Base-by-base conservation (phyloP, 148 eudicot genomes). In the Vaccinium vitisidaea region DNA sequence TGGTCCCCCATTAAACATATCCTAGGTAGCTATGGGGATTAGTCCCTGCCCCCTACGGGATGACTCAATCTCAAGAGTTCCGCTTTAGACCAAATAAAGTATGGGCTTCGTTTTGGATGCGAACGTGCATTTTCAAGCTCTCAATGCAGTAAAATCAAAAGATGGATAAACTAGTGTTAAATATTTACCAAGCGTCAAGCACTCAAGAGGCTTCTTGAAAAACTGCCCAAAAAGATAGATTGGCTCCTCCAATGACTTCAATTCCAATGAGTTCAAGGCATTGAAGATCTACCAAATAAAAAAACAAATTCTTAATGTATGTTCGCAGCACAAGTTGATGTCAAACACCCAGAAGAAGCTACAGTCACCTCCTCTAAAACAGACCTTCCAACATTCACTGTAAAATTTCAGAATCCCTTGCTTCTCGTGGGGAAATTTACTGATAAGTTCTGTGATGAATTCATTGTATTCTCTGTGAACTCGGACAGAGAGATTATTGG, bases 161-260 rank as follows among this genome's bases (percentile, higher is more conserved):
- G 15, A 10, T 16, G 77, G 56, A 43, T 12, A 30, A 73, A 79
- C 53, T 27, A 23, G 46, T 67, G 48, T 54, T 84, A 84, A 84
- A 65, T 12, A 82, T 79, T 90, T 94, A 97, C 99, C 99, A 32
- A 97, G 96, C 56, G 99, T 95, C 88, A 95, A 91, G 89, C 99
- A 97, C 90, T 91, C 99, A 50, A 91, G 80, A 77, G 99, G 99
- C 91, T 97, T 95, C 87, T 91, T 94, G 65, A 95, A 93, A 89
- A 97, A 97, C 86, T 97, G 98, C 12, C 98, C 98, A 63, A 95
- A 97, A 75, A 97, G 98, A 85, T 97, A 97, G 83, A 97, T 91
- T 21, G 98, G 98, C 86, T 97, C 99, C 88, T 97, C 99, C 75
- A 97, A 96, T 55, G 98, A 97, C 87, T 97, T 97, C 90, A 97